phyloP scores from a whole-genome alignment of 1,139 yeast genomes.

The Kurtzmaniella quercitrusa region DNA sequence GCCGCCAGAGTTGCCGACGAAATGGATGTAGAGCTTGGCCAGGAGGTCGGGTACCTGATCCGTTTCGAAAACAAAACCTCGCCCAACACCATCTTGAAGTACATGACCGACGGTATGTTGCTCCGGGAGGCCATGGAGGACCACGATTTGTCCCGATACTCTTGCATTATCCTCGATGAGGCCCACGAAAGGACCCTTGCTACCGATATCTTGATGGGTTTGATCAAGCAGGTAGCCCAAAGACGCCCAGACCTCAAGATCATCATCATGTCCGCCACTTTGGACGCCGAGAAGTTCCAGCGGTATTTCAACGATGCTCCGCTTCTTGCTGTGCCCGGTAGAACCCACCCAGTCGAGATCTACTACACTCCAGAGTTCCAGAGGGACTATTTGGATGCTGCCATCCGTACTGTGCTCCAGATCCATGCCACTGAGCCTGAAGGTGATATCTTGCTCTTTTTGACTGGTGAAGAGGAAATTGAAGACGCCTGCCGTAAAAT shows the following conservation, averaged over 20 bases:
- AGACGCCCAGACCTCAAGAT: conserved; percentile 87
- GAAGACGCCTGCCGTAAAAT: conserved; percentile 95
- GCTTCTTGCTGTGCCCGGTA: conserved; percentile 91
- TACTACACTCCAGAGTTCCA: conserved; percentile 96
- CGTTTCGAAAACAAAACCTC: conserved; percentile 91
- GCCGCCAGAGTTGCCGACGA: conserved; percentile 96
- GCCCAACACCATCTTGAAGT: conserved; percentile 76
- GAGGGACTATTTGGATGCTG: conserved; percentile 90
- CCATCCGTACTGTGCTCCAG: conserved; percentile 90
- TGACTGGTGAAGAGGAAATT: conserved; percentile 98
- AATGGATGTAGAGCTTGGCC: conserved; percentile 87
- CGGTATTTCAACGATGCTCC: conserved; percentile 88
- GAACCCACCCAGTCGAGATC: conserved; percentile 96
- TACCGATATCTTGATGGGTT: conserved; percentile 95
- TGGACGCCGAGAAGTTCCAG: conserved; percentile 96
- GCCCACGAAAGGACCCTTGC: conserved; percentile 98
- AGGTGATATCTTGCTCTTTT: conserved; percentile 83
- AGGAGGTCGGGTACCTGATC: conserved; percentile 89
- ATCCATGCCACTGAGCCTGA: conserved; percentile 95
- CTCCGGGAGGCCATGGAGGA: conserved; percentile 97
- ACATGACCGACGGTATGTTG: conserved; percentile 99
- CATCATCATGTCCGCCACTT: conserved; percentile 95
- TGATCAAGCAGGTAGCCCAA: conserved; percentile 72
- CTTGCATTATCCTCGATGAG: conserved; percentile 92
- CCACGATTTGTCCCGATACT: conserved; percentile 72